Conservation (phyloP, 1,139 yeast genomes). For the Yamadazyma blattariae region DNA sequence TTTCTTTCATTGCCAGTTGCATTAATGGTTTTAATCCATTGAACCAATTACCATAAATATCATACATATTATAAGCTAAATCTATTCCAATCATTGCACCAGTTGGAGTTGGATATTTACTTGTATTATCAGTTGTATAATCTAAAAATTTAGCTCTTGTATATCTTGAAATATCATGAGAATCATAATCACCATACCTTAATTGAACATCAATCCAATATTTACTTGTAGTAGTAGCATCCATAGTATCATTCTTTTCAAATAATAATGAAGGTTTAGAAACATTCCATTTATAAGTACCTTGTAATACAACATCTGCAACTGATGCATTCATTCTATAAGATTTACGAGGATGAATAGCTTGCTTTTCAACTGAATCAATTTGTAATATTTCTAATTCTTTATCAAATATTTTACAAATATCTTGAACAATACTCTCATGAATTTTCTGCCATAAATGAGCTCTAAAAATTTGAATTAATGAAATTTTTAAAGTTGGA, state of each 20-base stretch:
- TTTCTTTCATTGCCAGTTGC: constrained; percentile 89
- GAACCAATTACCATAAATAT: constrained; percentile 97
- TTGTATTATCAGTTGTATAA: constrained; percentile 83
- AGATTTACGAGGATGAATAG: constrained; percentile 95
- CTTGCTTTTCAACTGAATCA: constrained; percentile 84
- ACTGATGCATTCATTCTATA: constrained; percentile 95
- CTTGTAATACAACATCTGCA: constrained; percentile 81
- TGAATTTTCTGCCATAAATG: constrained; percentile 99
- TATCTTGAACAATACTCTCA: constrained; percentile 89
- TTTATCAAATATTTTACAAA: constrained; percentile 88
- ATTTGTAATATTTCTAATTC: constrained; percentile 82
- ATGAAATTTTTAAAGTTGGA: constrained; percentile 92
- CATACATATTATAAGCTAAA: constrained; percentile 93
- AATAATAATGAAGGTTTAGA: constrained; percentile 78
- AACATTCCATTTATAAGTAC: constrained; percentile 81
- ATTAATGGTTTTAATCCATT: constrained; percentile 88
- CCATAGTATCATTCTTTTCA: constrained; percentile 53
- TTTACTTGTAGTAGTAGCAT: constrained; percentile 59
- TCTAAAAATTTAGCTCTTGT: constrained; percentile 91
- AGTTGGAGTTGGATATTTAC: constrained; percentile 89
- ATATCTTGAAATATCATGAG: constrained; percentile 93
- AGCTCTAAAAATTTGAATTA: constrained; percentile 94
- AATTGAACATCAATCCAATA: constrained; percentile 96
- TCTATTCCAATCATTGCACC: constrained; percentile 91
- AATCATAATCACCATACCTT: constrained; percentile 95